Base-by-base conservation (phyloP, 192 early-diverging fungal genomes). In the Coemansia asiatica region DNA sequence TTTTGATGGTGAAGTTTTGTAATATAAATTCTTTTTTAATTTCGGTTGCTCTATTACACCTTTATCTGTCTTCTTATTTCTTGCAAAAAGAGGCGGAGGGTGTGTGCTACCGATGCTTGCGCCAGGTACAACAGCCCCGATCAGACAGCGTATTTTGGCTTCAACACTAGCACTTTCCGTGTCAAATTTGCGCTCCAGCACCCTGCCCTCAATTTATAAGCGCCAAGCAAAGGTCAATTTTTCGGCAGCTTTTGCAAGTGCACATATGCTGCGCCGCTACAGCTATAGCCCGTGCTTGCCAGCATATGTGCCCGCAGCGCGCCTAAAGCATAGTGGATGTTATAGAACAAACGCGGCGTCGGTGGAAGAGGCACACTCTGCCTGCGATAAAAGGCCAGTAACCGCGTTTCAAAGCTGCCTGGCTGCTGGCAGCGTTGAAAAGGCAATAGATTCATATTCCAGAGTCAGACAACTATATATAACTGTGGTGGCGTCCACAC, bases 101-200 rank as follows among this genome's bases (percentile, higher is more conserved):
- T 19, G 18, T 22, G 27, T 22, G 15, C 33, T 58, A 33, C 15
- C 22, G 25, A 63, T 63, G 61, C 61, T 63, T 63, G 61, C 49
- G 49, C 61, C 61, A 33, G 61, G 61, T 48, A 51, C 49, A 53
- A 51, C 49, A 53, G 46, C 22, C 23, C 49, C 46, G 61, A 53
- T 48, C 47, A 53, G 61, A n/a, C 48, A n/a, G 27, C 48, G 48
- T 36, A 27, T 48, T 13, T 5, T 44, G 44, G 46, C 28, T 22
- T 46, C 23, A 9, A 27, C 49, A 21, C 46, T 51, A 1, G 22
- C 22, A 19, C 38, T 3, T 36, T 49, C 61, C 21, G n/a, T 35
- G n/a, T 28, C 35, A 1, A 36, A 40, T 59, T 59, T 44, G n/a
- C n/a, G 21, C 33, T 40, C 36, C 10, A 12, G 15, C 40, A 16